A percentile compares a stretch with the other conserved stretches of the same genome.
These are phyloP conservation scores for Cryomyces minteri DNA, from an alignment of 495 filamentous ascomycete species.

Conservation along the genomic window DNA sequence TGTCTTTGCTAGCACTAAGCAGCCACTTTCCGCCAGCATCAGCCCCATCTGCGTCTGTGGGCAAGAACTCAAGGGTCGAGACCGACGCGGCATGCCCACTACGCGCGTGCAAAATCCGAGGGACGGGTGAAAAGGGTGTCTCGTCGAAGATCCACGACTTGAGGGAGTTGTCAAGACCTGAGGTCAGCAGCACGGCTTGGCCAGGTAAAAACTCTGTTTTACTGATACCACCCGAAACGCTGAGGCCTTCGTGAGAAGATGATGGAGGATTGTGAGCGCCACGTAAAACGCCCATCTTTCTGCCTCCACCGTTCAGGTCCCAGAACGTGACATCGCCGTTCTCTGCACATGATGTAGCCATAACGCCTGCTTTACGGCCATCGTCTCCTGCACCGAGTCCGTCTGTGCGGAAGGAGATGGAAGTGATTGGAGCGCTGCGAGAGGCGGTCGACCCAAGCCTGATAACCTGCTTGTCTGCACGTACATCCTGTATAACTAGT, in stretches of 20 bases:
- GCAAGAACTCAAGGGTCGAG: constrained; percentile 62
- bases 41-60: constrained; percentile 71
- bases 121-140: constrained; percentile 64
- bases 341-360: constrained; percentile 56
- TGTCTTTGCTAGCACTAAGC: constrained; percentile 68
- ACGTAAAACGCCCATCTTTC: constrained; percentile 62
- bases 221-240: constrained; percentile 42
- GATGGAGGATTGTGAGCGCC: constrained; percentile 66
- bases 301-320: constrained; percentile 79
- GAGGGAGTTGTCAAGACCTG: constrained; percentile 80
- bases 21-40: constrained; percentile 87
- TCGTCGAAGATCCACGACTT: constrained; percentile 93
- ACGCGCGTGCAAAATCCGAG: constrained; percentile 64
- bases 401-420: constrained; percentile 82
- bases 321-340: constrained; percentile 85
- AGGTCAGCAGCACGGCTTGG: constrained; percentile 76
- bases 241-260: constrained; percentile 24
- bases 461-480: constrained; percentile 50
- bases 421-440: constrained; percentile 39
- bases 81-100: constrained; percentile 78
- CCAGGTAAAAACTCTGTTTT: constrained; percentile 81
- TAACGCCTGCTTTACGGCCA: constrained; percentile 59
- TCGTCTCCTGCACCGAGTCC: constrained; percentile 79
- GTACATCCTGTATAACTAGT: constrained; percentile 62
- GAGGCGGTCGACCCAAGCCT: constrained; percentile 39